Evolutionary conservation across 2,329 filamentous ascomycete species (phyloP).

Genomic region (Sarocladium kiliense): DNA sequence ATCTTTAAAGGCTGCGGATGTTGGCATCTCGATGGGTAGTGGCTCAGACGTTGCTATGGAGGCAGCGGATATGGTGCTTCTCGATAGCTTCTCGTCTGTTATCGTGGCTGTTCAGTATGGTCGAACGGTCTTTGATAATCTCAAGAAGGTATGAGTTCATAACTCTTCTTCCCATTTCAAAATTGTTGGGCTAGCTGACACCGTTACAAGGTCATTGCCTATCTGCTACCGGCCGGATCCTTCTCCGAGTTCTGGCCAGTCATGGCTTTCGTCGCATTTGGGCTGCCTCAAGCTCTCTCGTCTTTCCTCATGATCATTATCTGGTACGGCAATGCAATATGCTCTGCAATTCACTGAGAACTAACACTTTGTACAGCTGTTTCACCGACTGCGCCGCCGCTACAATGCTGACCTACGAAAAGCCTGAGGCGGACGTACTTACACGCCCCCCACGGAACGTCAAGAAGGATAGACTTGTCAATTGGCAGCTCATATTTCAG

Average conservation of each 20-base stretch:
- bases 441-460: slow-evolving; percentile 62
- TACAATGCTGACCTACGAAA: slow-evolving; percentile 69
- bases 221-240: slow-evolving; percentile 67
- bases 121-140: slow-evolving; percentile 72
- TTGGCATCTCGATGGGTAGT: slow-evolving; percentile 76
- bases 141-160: slow-evolving; percentile 52
- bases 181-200: no score
- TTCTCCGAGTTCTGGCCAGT: slow-evolving; percentile 75
- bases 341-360: slow-evolving; percentile 12
- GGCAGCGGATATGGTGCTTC: slow-evolving; percentile 74
- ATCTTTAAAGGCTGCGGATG: slow-evolving; percentile 72
- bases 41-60: slow-evolving; percentile 81
- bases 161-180: background rate
- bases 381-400: slow-evolving; percentile 74
- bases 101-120: slow-evolving; percentile 69
- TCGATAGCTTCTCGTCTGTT: slow-evolving; percentile 69
- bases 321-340: slow-evolving; percentile 32
- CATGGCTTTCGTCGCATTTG: slow-evolving; percentile 66
- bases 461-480: slow-evolving; percentile 66
- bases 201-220: slow-evolving; percentile 42
- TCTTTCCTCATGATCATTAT: slow-evolving; percentile 70
- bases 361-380: slow-evolving; percentile 38
- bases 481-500: slow-evolving; percentile 67
- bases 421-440: slow-evolving; percentile 71
- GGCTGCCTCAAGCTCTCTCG: slow-evolving; percentile 66